A percentile compares a stretch with the other conserved stretches of the same genome.
Evolutionary conservation across 768 basidiomycete genomes (phyloP).

Genomic region (Tricholoma terreum): DNA sequence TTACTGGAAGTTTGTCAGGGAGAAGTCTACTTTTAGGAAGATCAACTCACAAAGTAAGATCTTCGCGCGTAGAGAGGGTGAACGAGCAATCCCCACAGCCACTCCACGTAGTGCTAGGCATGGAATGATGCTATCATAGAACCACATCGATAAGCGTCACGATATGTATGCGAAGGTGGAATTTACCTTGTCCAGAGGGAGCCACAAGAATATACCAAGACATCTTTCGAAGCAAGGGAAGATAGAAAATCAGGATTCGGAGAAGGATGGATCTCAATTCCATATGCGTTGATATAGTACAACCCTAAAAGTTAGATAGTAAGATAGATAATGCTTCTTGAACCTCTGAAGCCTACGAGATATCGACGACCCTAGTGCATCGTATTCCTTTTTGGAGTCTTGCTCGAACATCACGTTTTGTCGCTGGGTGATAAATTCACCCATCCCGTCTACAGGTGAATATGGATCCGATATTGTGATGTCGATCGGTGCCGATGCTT

Average conservation of each 20-base stretch:
- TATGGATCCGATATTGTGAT: constrained; percentile 30
- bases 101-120: constrained; percentile 85
- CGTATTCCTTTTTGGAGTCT: constrained; percentile 48
- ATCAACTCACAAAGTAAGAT: constrained; percentile 70
- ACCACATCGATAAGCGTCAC: neutral
- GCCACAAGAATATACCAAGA: constrained; percentile 89
- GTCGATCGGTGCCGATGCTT: constrained; percentile 24
- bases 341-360: constrained; percentile 42
- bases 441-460: constrained; percentile 55
- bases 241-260: constrained; percentile 81
- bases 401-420: constrained; percentile 70
- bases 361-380: constrained; percentile 59
- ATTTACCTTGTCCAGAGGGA: constrained; percentile 89
- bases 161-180: neutral
- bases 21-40: neutral
- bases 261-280: constrained; percentile 86
- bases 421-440: constrained; percentile 40
- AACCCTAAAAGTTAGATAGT: constrained; percentile 45
- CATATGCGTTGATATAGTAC: constrained; percentile 89
- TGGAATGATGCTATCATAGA: constrained; percentile 61
- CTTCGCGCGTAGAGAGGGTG: constrained; percentile 69
- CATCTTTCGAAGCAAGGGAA: constrained; percentile 54
- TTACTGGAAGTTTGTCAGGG: constrained; percentile 50
- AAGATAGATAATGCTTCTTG: constrained; percentile 6
- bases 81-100: constrained; percentile 72